Evolutionary conservation across 805 yeast species (phyloP).

Genomic region (Candida xyloterini): DNA sequence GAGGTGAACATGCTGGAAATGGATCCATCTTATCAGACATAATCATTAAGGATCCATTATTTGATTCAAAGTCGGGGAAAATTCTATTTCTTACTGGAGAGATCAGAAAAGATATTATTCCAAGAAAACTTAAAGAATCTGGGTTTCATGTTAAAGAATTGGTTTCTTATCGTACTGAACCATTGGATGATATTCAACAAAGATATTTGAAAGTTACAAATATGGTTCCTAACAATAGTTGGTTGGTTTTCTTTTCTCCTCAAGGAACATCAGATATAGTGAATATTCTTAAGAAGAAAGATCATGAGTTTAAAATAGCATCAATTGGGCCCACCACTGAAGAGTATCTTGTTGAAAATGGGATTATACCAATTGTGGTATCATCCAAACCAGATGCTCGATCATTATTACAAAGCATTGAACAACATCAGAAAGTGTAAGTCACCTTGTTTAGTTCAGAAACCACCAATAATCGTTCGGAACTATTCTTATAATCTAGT

Average conservation of each 20-base stretch:
- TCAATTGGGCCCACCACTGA: conserved; percentile 94
- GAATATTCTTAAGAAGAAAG: conserved; percentile 29
- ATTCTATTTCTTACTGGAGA: conserved; percentile 83
- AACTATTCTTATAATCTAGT: conserved; percentile 62
- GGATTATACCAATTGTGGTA: conserved; percentile 57
- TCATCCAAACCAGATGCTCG: conserved; percentile 72
- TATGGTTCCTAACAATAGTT: conserved; percentile 33
- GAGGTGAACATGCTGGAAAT: conserved; percentile 78
- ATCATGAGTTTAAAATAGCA: conserved; percentile 48
- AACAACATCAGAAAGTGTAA: conserved; percentile 46
- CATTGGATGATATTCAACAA: conserved; percentile 41
- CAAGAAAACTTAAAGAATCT: conserved; percentile 47
- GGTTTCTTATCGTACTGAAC: conserved; percentile 67
- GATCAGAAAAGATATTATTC: conserved; percentile 77
- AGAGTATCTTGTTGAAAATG: conserved; percentile 49
- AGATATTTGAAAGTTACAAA: conserved; percentile 30
- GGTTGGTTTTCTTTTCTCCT: conserved; percentile 90
- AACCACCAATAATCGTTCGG: conserved; percentile 66
- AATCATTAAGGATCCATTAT: conserved; percentile 41
- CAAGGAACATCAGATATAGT: conserved; percentile 76
- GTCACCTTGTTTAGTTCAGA: conserved; percentile 65
- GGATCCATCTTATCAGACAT: conserved; percentile 68
- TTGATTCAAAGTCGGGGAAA: conserved; percentile 24
- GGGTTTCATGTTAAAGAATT: conserved; percentile 52
- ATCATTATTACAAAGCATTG: conserved; percentile 46